Evolutionary conservation across 2,329 filamentous ascomycete genomes (phyloP).

Genomic region (Sporothrix brunneoviolacea): DNA sequence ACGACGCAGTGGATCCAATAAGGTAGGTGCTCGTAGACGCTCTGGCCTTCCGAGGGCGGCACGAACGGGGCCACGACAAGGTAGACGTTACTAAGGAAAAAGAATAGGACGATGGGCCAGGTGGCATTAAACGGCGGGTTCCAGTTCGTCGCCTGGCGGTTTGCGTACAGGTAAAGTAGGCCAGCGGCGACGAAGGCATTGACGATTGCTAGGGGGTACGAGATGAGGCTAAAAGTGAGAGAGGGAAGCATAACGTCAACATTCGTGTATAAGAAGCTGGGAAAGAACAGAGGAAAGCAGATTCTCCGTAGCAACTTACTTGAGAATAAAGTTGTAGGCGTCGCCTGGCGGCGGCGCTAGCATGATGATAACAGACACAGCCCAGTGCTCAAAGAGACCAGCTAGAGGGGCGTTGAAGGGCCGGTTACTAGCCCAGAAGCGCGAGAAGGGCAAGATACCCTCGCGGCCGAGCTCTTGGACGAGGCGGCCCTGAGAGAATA

Average conservation of each 20-base stretch:
- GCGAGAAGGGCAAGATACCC: constrained; percentile 57
- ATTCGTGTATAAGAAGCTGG: too few species aligned
- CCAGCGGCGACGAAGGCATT: constrained; percentile 49
- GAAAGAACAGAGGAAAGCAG: neutral
- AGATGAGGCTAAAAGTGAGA: constrained; percentile 44
- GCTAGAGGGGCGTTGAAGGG: constrained; percentile 57
- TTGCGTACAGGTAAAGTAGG: constrained; percentile 47
- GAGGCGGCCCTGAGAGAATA: constrained; percentile 61
- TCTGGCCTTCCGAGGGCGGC: constrained; percentile 44
- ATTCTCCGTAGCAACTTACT: constrained; percentile 38
- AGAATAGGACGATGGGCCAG: constrained; percentile 49
- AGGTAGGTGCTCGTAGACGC: constrained; percentile 46
- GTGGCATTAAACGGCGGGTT: constrained; percentile 48
- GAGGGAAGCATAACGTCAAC: too few species aligned
- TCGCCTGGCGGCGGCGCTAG: constrained; percentile 61
- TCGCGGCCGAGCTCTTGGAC: constrained; percentile 61
- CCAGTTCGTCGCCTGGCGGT: constrained; percentile 43
- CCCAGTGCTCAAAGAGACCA: constrained; percentile 57
- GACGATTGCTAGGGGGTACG: constrained; percentile 55
- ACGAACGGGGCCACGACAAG: constrained; percentile 55
- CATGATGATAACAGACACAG: constrained; percentile 58
- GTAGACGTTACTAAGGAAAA: constrained; percentile 55
- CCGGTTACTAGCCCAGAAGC: constrained; percentile 56
- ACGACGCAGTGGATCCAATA: constrained; percentile 55
- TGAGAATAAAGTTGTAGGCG: constrained; percentile 57